Conservation (phyloP, 148 eudicot genomes). For the Limonium bicolor region DNA sequence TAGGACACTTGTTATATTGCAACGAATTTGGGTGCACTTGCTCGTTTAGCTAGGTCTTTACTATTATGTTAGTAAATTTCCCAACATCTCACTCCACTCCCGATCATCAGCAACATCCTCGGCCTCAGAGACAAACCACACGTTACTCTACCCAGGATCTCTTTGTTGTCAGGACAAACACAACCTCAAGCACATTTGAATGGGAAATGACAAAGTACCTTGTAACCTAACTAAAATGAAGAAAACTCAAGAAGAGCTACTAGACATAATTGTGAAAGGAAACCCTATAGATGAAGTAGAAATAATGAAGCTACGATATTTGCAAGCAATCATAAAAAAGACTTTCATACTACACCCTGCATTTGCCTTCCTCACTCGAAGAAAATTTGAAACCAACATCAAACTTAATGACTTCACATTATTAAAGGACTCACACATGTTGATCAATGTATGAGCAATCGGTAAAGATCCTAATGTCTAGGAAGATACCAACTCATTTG, state of each 20-base stretch:
- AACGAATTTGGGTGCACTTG: too few relatives aligned
- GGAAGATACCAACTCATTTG: not conserved
- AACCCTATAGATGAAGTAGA: constrained; percentile 2
- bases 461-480: constrained; percentile 5
- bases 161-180: constrained; percentile 5
- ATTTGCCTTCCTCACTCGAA: not conserved
- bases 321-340: constrained; percentile 6
- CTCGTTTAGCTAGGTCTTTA: too few relatives aligned
- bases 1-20: too few relatives aligned
- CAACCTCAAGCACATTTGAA: constrained; percentile 5
- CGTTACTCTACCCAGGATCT: too few relatives aligned
- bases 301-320: constrained; percentile 1
- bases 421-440: not conserved
- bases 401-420: not conserved
- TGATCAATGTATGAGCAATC: constrained; percentile 8
- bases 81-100: too few relatives aligned
- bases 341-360: constrained; percentile 7
- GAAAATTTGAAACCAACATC: not conserved
- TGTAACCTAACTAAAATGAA: not conserved
- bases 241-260: constrained; percentile 1
- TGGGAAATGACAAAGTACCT: constrained; percentile 11
- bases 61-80: too few relatives aligned
- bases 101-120: too few relatives aligned
- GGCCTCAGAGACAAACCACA: too few relatives aligned
- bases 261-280: not conserved